A percentile compares a stretch with the other conserved stretches of the same genome.
Evolutionary conservation across 2,329 filamentous ascomycete genomes (phyloP).

Genomic region (Dothidotthia symphoricarpi): DNA sequence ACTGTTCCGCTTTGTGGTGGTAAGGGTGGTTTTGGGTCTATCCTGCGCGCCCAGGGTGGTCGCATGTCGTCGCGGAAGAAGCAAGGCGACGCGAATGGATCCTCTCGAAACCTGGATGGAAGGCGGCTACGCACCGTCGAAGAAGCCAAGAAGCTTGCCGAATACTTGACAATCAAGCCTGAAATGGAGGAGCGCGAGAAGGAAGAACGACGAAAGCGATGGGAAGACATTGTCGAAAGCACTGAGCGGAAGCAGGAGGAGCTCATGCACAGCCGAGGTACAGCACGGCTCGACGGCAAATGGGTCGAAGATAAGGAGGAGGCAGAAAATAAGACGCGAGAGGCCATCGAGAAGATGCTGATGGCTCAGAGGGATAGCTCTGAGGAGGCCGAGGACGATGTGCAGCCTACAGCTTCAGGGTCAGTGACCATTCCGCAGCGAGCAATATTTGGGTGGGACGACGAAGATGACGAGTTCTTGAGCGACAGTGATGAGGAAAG

Average conservation of each 20-base stretch:
- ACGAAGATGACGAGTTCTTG: conserved; percentile 59
- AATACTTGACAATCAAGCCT: conserved; percentile 92
- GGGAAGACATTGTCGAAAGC: conserved; percentile 83
- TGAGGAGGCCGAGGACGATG: conserved; percentile 30
- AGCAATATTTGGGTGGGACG: conserved; percentile 74
- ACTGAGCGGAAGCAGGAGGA: conserved; percentile 83
- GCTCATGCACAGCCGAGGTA: conserved; percentile 69
- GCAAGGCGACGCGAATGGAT: conserved; percentile 80
- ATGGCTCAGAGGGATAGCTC: conserved; percentile 47
- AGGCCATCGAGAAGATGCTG: conserved; percentile 62
- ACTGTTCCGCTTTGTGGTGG: conserved; percentile 80
- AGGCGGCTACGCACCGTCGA: conserved; percentile 86
- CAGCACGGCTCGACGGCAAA: conserved; percentile 70
- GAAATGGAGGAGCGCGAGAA: conserved; percentile 96
- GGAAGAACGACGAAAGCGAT: conserved; percentile 77
- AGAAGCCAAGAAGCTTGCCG: conserved; percentile 91
- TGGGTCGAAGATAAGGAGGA: conserved; percentile 97
- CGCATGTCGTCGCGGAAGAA: conserved; percentile 98
- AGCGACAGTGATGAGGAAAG: conserved; percentile 47
- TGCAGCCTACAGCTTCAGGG: conserved; percentile 23
- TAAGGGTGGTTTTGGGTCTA: conserved; percentile 96
- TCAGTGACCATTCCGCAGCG: conserved; percentile 38
- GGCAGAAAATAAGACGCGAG: conserved; percentile 75
- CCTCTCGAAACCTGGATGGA: conserved; percentile 89
- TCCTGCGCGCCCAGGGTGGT: conserved; percentile 91